Conservation (phyloP, 1,284 basidiomycete genomes). For the Naganishia sp. region DNA sequence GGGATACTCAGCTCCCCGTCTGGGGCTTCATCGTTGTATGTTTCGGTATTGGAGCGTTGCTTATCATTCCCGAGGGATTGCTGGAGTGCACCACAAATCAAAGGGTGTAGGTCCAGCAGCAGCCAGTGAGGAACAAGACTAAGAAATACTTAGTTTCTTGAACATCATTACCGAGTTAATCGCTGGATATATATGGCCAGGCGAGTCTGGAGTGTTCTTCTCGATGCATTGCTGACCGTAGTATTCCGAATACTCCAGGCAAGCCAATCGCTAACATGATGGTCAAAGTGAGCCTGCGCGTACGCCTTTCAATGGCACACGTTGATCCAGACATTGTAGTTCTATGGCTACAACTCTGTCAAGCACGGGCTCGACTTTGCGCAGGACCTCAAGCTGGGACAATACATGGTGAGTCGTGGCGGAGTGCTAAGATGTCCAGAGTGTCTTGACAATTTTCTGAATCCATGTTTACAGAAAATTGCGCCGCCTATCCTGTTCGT, state of each 20-base stretch:
- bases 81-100: constrained; percentile 43
- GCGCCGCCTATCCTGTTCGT: constrained; percentile 52
- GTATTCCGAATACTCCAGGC: not conserved
- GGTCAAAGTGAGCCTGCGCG: constrained; percentile 45
- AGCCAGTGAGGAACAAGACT: not conserved
- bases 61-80: constrained; percentile 25
- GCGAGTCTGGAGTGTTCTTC: too few species aligned
- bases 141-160: constrained; percentile 1
- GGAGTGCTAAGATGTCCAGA: too few species aligned
- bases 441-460: not conserved
- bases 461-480: constrained; percentile 44
- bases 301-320: not conserved
- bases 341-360: constrained; percentile 46
- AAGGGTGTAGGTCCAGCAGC: constrained; percentile 12
- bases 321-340: not conserved
- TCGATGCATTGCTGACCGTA: not conserved
- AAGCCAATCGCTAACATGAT: constrained; percentile 50
- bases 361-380: constrained; percentile 45
- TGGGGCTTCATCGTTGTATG: constrained; percentile 47
- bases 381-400: constrained; percentile 55
- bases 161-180: constrained; percentile 60
- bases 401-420: constrained; percentile 55
- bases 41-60: constrained; percentile 16
- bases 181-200: constrained; percentile 56
- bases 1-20: constrained; percentile 50